Evolutionary conservation across 257 asterid genomes (phyloP), one percentile per base, ranked within the genome.

Genomic region (Mitragyna speciosa): DNA sequence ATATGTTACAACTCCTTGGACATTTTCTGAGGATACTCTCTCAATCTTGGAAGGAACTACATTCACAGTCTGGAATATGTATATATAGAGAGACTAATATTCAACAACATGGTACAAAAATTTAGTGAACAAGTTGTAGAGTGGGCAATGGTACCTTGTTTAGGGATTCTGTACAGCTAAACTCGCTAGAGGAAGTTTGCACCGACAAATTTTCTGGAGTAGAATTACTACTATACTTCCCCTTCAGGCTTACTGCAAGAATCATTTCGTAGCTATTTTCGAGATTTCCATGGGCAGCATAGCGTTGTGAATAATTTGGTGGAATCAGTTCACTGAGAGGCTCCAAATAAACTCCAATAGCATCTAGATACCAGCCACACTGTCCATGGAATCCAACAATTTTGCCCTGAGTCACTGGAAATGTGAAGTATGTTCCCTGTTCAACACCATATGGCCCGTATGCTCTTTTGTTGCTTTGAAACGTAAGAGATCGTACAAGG

Each of bases 321-420:
- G 83, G 70, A 8, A 59, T 59, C 28, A 79, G 61, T n/a, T 70
- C 78, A 17, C 78, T 88, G 33, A 86, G 26, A 78, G 93, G 90
- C 86, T 90, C 91, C 28, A 92, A 36, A 82, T 92, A 86, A 76
- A 80, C 90, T 43, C 98, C 97, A 67, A 91, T 85, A 16, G 97
- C 88, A 84, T 88, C 92, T 28, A 94, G 84, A 85, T 76, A 87
- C 95, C 92, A 89, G 41, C 97, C 94, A 39, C 84, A 59, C 76
- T 86, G 89, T 52, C 98, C 98, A 71, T 91, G 86, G 83, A 94
- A 94, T 10, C 98, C 98, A 6, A 90, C 90, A 43, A 92, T 87
- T 82, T 90, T 90, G 8, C 91, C 95, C 12, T 81, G 78, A 54
- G 86, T 65, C 28, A 68, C 83, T 28, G 98, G 92, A 22, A 85